A percentile compares a stretch with the other conserved stretches of the same genome.
phyloP scores from a whole-genome alignment of 2,329 filamentous ascomycete genomes.

The Malbranchea cinnamomea region DNA sequence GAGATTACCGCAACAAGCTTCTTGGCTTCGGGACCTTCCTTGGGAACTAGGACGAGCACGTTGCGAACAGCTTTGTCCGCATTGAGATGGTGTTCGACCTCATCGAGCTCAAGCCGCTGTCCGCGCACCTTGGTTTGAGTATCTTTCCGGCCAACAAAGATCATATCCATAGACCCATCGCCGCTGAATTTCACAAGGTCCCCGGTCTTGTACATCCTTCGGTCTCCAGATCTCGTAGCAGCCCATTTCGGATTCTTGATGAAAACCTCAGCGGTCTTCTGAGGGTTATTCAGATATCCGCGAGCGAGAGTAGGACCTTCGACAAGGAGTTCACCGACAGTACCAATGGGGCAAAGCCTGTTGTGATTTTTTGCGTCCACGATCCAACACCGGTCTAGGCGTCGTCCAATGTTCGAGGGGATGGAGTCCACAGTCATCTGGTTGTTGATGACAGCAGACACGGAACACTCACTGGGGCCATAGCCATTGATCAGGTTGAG shows the following conservation, averaged over 20 bases:
- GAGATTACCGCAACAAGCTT: conserved; percentile 7
- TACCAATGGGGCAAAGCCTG: conserved; percentile 22
- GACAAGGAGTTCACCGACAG: conserved; percentile 27
- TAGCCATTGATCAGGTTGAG: conserved; percentile 25
- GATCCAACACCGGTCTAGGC: conserved; percentile 23
- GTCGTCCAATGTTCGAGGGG: conserved; percentile 19
- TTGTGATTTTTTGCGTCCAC: conserved; percentile 21
- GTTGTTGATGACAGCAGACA: conserved; percentile 17
- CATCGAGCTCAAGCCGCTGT: conserved; percentile 16
- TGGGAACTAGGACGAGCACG: conserved; percentile 6
- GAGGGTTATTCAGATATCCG: conserved; percentile 16
- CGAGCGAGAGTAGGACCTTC: conserved; percentile 20
- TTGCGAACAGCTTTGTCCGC: conserved; percentile 6
- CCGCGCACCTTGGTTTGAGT: conserved; percentile 17
- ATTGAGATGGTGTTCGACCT: conserved; percentile 15
- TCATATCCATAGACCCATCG: conserved; percentile 13
- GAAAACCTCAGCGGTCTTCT: conserved; percentile 14
- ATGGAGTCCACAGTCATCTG: conserved; percentile 16
- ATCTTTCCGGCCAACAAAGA: conserved; percentile 16
- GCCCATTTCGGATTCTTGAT: conserved; percentile 14
- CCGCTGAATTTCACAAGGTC: conserved; percentile 15
- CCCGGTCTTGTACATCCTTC: conserved; percentile 15
- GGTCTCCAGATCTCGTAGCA: background rate
- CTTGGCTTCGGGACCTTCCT: conserved; percentile 5
- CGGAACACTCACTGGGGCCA: conserved; percentile 25